A percentile compares a stretch with the other conserved stretches of the same genome.
phyloP scores from a whole-genome alignment of 2,329 filamentous ascomycete species.

The Sporothrix mexicana region DNA sequence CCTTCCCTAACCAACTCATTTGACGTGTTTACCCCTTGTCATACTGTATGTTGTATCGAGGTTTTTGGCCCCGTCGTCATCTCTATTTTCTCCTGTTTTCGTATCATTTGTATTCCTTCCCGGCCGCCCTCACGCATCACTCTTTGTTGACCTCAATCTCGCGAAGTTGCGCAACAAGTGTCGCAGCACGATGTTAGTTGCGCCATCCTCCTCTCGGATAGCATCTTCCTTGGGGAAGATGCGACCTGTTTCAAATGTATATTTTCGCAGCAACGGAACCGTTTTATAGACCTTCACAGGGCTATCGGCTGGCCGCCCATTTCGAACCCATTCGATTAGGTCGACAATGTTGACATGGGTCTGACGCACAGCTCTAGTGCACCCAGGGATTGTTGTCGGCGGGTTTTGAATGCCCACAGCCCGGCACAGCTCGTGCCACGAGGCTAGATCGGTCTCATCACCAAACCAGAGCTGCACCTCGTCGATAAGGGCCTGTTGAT shows the following conservation, averaged over 20 bases:
- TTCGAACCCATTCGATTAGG: slow-evolving; percentile 29
- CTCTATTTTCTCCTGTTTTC: too few relatives aligned
- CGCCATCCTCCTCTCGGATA: not conserved
- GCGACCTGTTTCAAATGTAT: not conserved
- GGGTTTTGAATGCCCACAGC: slow-evolving; percentile 17
- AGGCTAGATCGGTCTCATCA: slow-evolving; percentile 4
- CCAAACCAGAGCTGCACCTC: slow-evolving; percentile 32
- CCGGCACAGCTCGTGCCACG: slow-evolving; percentile 30
- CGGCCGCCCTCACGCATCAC: too few relatives aligned
- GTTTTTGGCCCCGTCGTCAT: too few relatives aligned
- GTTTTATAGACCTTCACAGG: slow-evolving; percentile 4
- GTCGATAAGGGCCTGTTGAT: slow-evolving; percentile 20
- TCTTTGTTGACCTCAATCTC: too few relatives aligned
- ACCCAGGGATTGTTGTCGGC: not conserved
- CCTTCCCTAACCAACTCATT: not conserved
- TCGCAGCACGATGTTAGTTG: slow-evolving; percentile 30
- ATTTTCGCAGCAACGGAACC: not conserved
- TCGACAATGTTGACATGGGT: slow-evolving; percentile 34
- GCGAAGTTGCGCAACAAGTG: slow-evolving; percentile 16
- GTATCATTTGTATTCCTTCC: too few relatives aligned
- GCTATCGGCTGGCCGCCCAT: not conserved
- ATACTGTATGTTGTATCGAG: not conserved
- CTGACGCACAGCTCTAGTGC: not conserved
- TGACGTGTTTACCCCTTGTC: not conserved
- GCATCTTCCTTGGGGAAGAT: not conserved